phyloP scores from a whole-genome alignment of 495 filamentous ascomycete species.

The Symbiotaphrina buchneri region DNA sequence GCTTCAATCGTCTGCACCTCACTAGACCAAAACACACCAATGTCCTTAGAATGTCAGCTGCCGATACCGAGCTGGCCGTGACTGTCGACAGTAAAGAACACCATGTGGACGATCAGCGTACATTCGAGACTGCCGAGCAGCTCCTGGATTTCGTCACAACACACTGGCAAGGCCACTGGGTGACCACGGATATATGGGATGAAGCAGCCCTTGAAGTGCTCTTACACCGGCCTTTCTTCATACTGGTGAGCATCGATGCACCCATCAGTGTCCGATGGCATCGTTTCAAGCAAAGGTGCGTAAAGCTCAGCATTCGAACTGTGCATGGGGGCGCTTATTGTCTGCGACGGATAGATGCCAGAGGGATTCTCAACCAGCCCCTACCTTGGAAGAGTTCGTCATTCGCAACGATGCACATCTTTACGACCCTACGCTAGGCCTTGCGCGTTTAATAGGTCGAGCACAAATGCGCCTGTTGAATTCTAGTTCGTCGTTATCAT shows the following conservation, averaged over 20 bases:
- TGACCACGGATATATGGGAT: conserved; percentile 60
- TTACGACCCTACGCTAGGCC: conserved; percentile 40
- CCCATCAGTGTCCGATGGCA: conserved; percentile 66
- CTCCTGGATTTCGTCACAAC: conserved; percentile 72
- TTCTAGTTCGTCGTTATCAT: conserved; percentile 42
- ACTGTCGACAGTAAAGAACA: conserved; percentile 9
- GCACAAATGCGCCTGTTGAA: conserved; percentile 76
- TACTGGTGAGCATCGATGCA: conserved; percentile 80
- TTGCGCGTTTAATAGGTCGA: conserved; percentile 48
- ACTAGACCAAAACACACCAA: neutral
- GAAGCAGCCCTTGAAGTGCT: conserved; percentile 47
- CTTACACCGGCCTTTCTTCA: conserved; percentile 65
- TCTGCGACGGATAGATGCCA: conserved; percentile 15
- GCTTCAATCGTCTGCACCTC: conserved; percentile 38
- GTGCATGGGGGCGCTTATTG: neutral
- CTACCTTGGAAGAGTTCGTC: conserved; percentile 60
- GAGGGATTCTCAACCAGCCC: conserved; percentile 16
- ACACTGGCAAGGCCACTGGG: conserved; percentile 59
- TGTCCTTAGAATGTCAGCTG: conserved; percentile 14
- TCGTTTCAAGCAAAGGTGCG: conserved; percentile 35
- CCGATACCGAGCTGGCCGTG: conserved; percentile 7
- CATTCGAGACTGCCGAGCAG: conserved; percentile 33
- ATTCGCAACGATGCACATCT: conserved; percentile 51
- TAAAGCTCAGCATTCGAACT: neutral
- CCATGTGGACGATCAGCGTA: conserved; percentile 12